phyloP scores from a whole-genome alignment of 768 basidiomycete species.

The Filobasidium wieringae region DNA sequence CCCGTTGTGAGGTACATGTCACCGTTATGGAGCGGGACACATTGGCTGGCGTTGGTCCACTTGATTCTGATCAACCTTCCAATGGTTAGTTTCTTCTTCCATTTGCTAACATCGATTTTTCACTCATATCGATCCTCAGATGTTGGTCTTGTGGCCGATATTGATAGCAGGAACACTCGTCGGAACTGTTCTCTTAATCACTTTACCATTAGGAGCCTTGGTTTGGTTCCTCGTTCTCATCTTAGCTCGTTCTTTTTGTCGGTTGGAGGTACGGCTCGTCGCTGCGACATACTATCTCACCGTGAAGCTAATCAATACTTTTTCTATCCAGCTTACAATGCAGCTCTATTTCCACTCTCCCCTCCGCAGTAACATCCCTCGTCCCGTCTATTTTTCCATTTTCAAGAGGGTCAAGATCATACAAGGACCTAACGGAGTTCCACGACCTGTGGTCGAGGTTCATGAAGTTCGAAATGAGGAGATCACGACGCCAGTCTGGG shows the following conservation, averaged over 20 bases:
- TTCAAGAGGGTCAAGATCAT: conserved; percentile 27
- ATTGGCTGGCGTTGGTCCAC: conserved; percentile 32
- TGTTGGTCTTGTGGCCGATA: conserved; percentile 33
- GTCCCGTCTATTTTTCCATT: conserved; percentile 30
- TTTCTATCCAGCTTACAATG: conserved; percentile 25
- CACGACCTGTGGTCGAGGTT: conserved; percentile 12
- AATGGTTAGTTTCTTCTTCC: conserved; percentile 23
- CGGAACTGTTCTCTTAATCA: conserved; percentile 35
- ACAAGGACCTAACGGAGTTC: conserved; percentile 9
- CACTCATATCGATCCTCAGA: conserved; percentile 13
- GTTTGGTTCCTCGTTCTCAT: conserved; percentile 37
- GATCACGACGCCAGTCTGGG: conserved; percentile 19
- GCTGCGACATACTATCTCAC: background rate
- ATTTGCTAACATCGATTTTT: background rate
- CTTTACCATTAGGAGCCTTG: conserved; percentile 32
- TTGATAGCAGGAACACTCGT: conserved; percentile 35
- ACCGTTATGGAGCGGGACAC: conserved; percentile 19
- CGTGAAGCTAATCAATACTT: background rate
- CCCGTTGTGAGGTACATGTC: conserved; percentile 25
- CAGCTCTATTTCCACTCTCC: conserved; percentile 31
- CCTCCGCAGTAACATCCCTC: conserved; percentile 13
- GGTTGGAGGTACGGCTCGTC: conserved; percentile 26
- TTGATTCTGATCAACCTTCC: conserved; percentile 35
- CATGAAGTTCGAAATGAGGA: conserved; percentile 12
- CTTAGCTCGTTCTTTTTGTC: conserved; percentile 33